Percentiles rank a stretch among this genome's conserved stretches.
Conservation (phyloP, 345 rosid species). For the Xanthoceras sorbifolium region DNA sequence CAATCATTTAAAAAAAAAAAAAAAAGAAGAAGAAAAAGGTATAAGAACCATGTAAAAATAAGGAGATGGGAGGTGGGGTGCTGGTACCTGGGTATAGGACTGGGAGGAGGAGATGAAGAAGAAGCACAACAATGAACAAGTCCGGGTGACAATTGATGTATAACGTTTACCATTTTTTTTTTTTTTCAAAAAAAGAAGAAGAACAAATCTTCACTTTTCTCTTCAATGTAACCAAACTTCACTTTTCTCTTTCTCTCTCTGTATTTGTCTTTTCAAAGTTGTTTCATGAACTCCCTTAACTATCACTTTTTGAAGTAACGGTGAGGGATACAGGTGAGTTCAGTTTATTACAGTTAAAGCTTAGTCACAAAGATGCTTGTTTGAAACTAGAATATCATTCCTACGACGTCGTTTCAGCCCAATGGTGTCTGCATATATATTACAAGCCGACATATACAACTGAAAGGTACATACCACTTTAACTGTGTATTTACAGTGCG, state of each 20-base stretch:
- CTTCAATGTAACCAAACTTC: neutral
- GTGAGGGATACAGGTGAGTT: neutral
- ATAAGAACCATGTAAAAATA: neutral
- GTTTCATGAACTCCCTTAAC: slow-evolving; percentile 29
- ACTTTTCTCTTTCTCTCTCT: neutral
- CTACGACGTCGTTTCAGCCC: neutral
- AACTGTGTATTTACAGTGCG: too few relatives aligned
- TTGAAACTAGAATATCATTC: neutral
- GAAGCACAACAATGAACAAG: slow-evolving; percentile 30
- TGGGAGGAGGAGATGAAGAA: slow-evolving; percentile 33
- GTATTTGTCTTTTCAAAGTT: neutral
- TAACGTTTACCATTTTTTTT: slow-evolving; percentile 34
- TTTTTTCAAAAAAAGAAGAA: neutral
- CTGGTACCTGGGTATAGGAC: slow-evolving; percentile 31
- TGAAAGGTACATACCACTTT: too few relatives aligned
- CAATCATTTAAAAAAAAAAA: neutral
- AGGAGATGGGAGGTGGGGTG: neutral
- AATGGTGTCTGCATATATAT: neutral
- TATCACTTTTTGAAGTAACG: neutral
- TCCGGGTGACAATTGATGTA: slow-evolving; percentile 25
- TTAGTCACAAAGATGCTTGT: neutral
- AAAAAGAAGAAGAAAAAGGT: too few relatives aligned
- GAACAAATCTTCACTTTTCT: neutral
- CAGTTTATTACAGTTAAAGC: neutral
- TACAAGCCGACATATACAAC: too few relatives aligned